Evolutionary conservation across 257 asterid genomes (phyloP).

Genomic region (Solanum medicagineum): DNA sequence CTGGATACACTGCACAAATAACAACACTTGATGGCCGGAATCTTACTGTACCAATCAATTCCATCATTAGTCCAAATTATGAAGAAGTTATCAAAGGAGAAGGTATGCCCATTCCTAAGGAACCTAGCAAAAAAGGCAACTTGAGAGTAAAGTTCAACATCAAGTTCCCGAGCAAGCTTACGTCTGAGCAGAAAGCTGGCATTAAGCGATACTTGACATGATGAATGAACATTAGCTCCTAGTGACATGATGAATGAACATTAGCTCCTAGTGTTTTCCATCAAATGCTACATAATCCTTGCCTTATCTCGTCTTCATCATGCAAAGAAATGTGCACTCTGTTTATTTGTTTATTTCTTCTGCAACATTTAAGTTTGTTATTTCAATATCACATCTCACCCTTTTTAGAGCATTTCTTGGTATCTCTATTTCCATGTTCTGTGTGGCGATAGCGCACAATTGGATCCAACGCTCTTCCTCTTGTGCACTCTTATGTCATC

Average conservation of each 20-base stretch:
- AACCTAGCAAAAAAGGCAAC: slow-evolving; percentile 74
- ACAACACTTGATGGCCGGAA: slow-evolving; percentile 68
- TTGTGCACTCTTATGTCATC: neutral
- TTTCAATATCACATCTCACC: neutral
- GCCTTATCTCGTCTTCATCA: neutral
- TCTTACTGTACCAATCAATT: slow-evolving; percentile 48
- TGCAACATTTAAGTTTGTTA: neutral
- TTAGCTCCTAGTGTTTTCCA: neutral
- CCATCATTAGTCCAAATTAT: slow-evolving; percentile 50
- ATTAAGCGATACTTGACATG: slow-evolving; percentile 54
- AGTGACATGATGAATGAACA: slow-evolving; percentile 7
- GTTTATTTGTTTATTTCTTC: neutral
- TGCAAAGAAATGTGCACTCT: neutral
- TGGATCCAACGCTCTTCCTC: neutral
- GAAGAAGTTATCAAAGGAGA: slow-evolving; percentile 80
- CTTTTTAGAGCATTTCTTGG: neutral
- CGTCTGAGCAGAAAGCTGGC: slow-evolving; percentile 82
- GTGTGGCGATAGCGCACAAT: neutral
- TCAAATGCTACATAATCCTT: slow-evolving; percentile 8
- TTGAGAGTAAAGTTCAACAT: slow-evolving; percentile 63
- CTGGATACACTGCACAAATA: slow-evolving; percentile 61
- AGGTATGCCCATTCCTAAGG: slow-evolving; percentile 93
- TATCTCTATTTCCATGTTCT: neutral
- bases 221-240: neutral
- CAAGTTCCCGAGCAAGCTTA: slow-evolving; percentile 74